Evolutionary conservation across 352 stramenopile species (phyloP).

Genomic region (Phytophthora nicotianae): DNA sequence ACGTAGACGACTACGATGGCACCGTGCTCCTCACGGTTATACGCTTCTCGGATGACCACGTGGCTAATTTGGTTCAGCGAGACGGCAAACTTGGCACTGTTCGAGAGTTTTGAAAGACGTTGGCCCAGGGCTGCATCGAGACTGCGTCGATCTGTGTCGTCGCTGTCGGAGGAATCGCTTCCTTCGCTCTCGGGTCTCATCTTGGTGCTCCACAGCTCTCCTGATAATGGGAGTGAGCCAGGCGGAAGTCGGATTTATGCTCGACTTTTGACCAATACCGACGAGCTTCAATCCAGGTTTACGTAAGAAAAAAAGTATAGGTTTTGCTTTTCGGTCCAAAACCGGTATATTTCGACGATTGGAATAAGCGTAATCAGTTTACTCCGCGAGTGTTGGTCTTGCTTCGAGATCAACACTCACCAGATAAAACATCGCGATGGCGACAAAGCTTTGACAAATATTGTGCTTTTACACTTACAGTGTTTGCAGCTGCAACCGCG

Average conservation of each 20-base stretch:
- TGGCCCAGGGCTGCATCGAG: slow-evolving; percentile 14
- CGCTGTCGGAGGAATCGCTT: not conserved
- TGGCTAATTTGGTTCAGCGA: slow-evolving; percentile 64
- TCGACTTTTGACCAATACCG: slow-evolving; percentile 1
- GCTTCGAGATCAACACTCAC: too few species aligned
- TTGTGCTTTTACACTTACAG: too few species aligned
- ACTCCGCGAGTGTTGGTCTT: too few species aligned
- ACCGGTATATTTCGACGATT: too few species aligned
- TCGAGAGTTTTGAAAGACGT: slow-evolving; percentile 51
- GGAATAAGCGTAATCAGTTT: too few species aligned
- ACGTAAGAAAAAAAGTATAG: too few species aligned
- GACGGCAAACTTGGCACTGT: slow-evolving; percentile 51
- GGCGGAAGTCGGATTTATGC: not conserved
- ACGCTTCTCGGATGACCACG: slow-evolving; percentile 42
- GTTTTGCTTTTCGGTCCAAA: too few species aligned
- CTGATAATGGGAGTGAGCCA: slow-evolving; percentile 9
- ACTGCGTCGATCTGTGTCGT: slow-evolving; percentile 16
- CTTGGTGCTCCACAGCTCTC: slow-evolving; percentile 5
- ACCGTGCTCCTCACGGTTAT: slow-evolving; percentile 38
- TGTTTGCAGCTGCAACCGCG: too few species aligned
- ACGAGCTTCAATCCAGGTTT: not conserved
- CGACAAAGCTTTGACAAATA: too few species aligned
- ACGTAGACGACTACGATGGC: slow-evolving; percentile 48
- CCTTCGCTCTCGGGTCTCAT: slow-evolving; percentile 11
- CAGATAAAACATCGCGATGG: too few species aligned